Evolutionary conservation across 345 rosid genomes (phyloP), one percentile per base, ranked within the genome.

Genomic region (Brassica rapa): DNA sequence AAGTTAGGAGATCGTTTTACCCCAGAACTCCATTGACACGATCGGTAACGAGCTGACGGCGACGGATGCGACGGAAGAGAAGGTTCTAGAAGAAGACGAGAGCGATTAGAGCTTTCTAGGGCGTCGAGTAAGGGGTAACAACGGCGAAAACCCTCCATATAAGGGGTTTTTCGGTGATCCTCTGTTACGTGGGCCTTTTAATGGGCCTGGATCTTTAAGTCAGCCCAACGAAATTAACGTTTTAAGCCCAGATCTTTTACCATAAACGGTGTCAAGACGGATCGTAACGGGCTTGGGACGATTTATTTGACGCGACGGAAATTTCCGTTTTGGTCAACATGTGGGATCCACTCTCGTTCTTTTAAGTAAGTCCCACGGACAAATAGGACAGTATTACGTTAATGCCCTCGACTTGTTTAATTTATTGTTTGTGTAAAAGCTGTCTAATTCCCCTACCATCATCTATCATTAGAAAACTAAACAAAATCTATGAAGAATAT

Each of bases 21-120:
- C 88, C 91, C 89, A 86, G 74, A 88, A 88, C 83, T 88, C 88
- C 91, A 88, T 88, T 53, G 71, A 9, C 5, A 41, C 27, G 3
- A 4, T 51, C 41, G 29, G 49, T 33, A 33, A 66, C 41, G 51
- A 53, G 10, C 23, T 62, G 70, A 73, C 69, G 70, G 63, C 25
- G 73, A 79, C 65, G 74, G 74, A 65, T 5, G 81, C 68, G 76
- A 11, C 43, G 68, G 56, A 24, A 74, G 59, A 66, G 77, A 57
- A 77, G 27, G 7, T 72, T 78, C 62, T 72, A 55, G 76, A 63
- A 77, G 73, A 30, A 66, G 72, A 8, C 14, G 29, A 59, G 74
- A 67, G 65, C 78, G 78, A 41, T 60, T 79, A 23, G 60, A 19
- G 10, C 37, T 53, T 71, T 51, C 1, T 62, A 80, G 82, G 75